Percentiles rank a stretch among this genome's conserved stretches.
Conservation (phyloP, 2,329 filamentous ascomycete species). For the Nannizziopsis arthrosporioides region DNA sequence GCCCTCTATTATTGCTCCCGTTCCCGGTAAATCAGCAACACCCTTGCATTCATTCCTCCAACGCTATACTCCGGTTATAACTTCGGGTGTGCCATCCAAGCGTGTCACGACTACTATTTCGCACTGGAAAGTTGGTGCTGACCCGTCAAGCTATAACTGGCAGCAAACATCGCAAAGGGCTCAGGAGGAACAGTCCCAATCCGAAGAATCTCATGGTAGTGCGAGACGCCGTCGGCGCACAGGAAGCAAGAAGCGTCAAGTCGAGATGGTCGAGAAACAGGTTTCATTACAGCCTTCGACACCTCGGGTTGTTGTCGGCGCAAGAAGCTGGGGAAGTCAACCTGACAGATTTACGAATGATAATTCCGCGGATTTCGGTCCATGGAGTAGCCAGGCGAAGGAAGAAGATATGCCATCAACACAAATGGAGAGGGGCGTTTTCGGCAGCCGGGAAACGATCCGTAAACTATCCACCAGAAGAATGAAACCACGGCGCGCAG, state of each 20-base stretch:
- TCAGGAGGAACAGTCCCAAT: slow-evolving; percentile 12
- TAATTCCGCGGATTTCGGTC: background rate
- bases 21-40: background rate
- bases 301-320: background rate
- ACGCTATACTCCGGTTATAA: slow-evolving; percentile 23
- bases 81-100: slow-evolving; percentile 16
- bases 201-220: background rate
- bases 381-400: slow-evolving; percentile 27
- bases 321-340: slow-evolving; percentile 14
- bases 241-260: slow-evolving; percentile 5
- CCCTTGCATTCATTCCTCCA: slow-evolving; percentile 16
- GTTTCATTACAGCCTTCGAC: background rate
- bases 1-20: background rate
- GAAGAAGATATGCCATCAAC: slow-evolving; percentile 30
- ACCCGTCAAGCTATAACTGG: slow-evolving; percentile 29
- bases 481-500: slow-evolving; percentile 32
- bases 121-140: slow-evolving; percentile 26
- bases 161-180: slow-evolving; percentile 17
- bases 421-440: slow-evolving; percentile 30
- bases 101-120: slow-evolving; percentile 24
- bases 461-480: slow-evolving; percentile 22
- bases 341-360: background rate
- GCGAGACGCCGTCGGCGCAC: slow-evolving; percentile 9
- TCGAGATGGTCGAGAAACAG: slow-evolving; percentile 2
- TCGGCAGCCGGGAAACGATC: slow-evolving; percentile 27